Percentiles rank a stretch among this genome's conserved stretches.
phyloP scores from a whole-genome alignment of 805 yeast genomes.

The Scheffersomyces coipomensis region DNA sequence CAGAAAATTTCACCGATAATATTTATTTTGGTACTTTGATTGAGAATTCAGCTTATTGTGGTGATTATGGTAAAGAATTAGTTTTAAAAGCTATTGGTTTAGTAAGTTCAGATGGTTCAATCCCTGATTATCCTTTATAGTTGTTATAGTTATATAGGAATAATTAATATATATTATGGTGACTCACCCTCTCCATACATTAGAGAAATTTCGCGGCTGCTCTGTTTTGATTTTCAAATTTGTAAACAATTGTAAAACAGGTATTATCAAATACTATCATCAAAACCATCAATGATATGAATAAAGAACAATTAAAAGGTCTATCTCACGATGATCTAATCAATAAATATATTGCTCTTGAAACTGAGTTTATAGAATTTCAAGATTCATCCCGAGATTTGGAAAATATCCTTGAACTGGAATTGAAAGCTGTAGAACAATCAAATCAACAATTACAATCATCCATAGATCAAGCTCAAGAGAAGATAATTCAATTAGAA shows the following conservation, averaged over 20 bases:
- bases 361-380: slow-evolving; percentile 37
- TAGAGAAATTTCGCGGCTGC: too few species aligned
- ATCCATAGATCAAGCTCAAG: slow-evolving; percentile 10
- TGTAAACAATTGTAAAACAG: too few species aligned
- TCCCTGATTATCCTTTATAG: not conserved
- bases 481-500: not conserved
- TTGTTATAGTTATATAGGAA: too few species aligned
- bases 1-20: not conserved
- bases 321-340: slow-evolving; percentile 8
- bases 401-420: slow-evolving; percentile 45
- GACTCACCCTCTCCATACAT: too few species aligned
- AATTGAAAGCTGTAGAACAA: slow-evolving; percentile 32
- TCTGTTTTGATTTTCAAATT: too few species aligned
- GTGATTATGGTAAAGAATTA: not conserved
- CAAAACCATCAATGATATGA: not conserved
- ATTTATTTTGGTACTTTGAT: not conserved
- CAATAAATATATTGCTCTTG: slow-evolving; percentile 27
- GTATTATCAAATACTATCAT: too few species aligned
- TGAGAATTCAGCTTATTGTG: not conserved
- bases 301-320: not conserved
- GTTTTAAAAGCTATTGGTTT: not conserved
- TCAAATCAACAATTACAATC: slow-evolving; percentile 16
- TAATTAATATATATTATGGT: too few species aligned
- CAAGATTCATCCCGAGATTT: slow-evolving; percentile 44
- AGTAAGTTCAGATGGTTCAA: not conserved